Evolutionary conservation across 2,329 filamentous ascomycete genomes (phyloP).

Genomic region (Ceratocystis destructans): DNA sequence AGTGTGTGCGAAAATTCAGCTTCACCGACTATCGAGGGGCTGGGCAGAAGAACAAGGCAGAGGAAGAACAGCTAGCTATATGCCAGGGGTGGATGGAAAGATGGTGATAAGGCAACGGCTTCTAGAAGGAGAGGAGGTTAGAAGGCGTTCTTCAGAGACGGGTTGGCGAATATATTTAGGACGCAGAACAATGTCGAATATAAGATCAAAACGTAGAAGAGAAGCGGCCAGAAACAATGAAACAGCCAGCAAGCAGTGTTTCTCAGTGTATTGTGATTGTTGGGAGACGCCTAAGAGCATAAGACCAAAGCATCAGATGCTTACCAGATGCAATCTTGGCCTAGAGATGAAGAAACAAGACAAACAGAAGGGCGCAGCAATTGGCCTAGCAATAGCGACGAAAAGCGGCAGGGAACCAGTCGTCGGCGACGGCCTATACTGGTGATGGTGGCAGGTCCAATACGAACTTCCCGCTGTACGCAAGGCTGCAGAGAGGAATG

Average conservation of each 20-base stretch:
- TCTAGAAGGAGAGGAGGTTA: neutral
- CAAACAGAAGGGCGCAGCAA: neutral
- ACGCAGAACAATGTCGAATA: neutral
- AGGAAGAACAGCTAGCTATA: neutral
- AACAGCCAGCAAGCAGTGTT: neutral
- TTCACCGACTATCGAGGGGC: conserved; percentile 21
- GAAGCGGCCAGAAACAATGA: neutral
- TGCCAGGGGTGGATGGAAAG: neutral
- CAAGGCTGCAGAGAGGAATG: neutral
- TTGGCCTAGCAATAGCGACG: neutral
- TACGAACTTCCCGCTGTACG: neutral
- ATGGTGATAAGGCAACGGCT: neutral
- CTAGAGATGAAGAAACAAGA: neutral
- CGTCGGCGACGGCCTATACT: neutral
- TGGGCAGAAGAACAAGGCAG: neutral
- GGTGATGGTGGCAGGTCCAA: neutral
- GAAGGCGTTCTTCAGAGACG: neutral
- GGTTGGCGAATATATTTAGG: neutral
- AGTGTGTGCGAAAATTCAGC: conserved; percentile 3
- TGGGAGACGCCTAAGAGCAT: neutral
- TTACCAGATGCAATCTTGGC: neutral
- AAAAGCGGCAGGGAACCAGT: neutral
- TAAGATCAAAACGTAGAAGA: neutral
- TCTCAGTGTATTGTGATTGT: neutral
- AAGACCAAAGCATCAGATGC: neutral